A percentile compares a stretch with the other conserved stretches of the same genome.
Evolutionary conservation across 805 yeast genomes (phyloP).

Genomic region (Starmera pachycereana): DNA sequence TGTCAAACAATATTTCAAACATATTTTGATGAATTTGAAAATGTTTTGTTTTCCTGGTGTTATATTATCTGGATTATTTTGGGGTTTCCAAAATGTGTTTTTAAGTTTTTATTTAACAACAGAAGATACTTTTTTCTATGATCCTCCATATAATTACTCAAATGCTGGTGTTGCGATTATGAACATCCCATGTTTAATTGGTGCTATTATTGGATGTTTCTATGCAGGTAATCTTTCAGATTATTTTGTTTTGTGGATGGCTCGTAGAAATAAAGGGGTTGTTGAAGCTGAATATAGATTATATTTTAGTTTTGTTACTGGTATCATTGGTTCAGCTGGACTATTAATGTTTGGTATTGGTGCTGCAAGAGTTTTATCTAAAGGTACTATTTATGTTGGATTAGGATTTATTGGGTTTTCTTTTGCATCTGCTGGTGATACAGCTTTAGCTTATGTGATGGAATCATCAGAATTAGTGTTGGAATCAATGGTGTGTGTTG

Average conservation of each 20-base stretch:
- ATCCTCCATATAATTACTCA: slow-evolving; percentile 55
- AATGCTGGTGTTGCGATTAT: slow-evolving; percentile 61
- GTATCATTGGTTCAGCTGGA: slow-evolving; percentile 52
- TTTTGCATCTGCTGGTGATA: slow-evolving; percentile 64
- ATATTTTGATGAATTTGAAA: slow-evolving; percentile 38
- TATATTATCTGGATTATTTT: slow-evolving; percentile 54
- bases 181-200: slow-evolving; percentile 63
- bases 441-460: slow-evolving; percentile 58
- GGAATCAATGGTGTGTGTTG: slow-evolving; percentile 64
- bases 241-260: slow-evolving; percentile 48
- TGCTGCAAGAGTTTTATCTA: slow-evolving; percentile 41
- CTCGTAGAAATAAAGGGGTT: slow-evolving; percentile 49
- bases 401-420: slow-evolving; percentile 59
- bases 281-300: slow-evolving; percentile 58
- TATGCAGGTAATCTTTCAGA: slow-evolving; percentile 55
- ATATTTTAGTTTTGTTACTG: slow-evolving; percentile 45
- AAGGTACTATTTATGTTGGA: slow-evolving; percentile 49
- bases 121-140: slow-evolving; percentile 57
- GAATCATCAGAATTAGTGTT: slow-evolving; percentile 62
- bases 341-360: slow-evolving; percentile 57
- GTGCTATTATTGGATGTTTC: slow-evolving; percentile 56
- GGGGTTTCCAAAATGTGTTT: slow-evolving; percentile 77
- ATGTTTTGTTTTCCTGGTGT: slow-evolving; percentile 59
- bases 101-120: slow-evolving; percentile 66
- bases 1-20: slow-evolving; percentile 49